Evolutionary conservation across 495 filamentous ascomycete genomes (phyloP).

Genomic region (Apiosordaria backusii): DNA sequence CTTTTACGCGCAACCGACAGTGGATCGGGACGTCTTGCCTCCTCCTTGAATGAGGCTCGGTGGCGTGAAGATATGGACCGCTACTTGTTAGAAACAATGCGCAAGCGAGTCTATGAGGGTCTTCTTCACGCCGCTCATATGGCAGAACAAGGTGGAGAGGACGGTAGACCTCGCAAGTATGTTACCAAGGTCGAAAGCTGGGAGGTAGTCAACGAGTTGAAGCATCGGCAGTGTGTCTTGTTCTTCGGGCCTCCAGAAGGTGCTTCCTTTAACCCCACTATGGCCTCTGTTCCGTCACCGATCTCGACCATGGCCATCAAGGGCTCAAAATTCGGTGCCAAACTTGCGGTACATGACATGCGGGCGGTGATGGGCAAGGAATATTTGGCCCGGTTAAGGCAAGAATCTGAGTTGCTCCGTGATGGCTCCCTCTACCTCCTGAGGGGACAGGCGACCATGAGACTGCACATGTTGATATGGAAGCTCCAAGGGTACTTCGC

Average conservation of each 20-base stretch:
- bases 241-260: slow-evolving; percentile 29
- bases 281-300: slow-evolving; percentile 14
- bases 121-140: slow-evolving; percentile 31
- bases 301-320: slow-evolving; percentile 33
- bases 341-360: slow-evolving; percentile 44
- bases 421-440: slow-evolving; percentile 42
- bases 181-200: slow-evolving; percentile 34
- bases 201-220: slow-evolving; percentile 30
- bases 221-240: slow-evolving; percentile 37
- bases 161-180: slow-evolving; percentile 26
- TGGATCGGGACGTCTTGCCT: neutral
- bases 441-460: slow-evolving; percentile 41
- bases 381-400: slow-evolving; percentile 28
- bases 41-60: slow-evolving; percentile 24
- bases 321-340: slow-evolving; percentile 17
- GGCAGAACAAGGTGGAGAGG: slow-evolving; percentile 15
- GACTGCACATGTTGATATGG: slow-evolving; percentile 60
- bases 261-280: neutral
- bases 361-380: slow-evolving; percentile 39
- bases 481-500: slow-evolving; percentile 61
- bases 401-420: slow-evolving; percentile 27
- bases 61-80: slow-evolving; percentile 71
- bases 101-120: slow-evolving; percentile 43
- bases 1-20: slow-evolving; percentile 19
- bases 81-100: slow-evolving; percentile 54